Evolutionary conservation across 768 basidiomycete genomes (phyloP), one percentile per base, ranked within the genome.

Genomic region (Hygrocybe punicea): DNA sequence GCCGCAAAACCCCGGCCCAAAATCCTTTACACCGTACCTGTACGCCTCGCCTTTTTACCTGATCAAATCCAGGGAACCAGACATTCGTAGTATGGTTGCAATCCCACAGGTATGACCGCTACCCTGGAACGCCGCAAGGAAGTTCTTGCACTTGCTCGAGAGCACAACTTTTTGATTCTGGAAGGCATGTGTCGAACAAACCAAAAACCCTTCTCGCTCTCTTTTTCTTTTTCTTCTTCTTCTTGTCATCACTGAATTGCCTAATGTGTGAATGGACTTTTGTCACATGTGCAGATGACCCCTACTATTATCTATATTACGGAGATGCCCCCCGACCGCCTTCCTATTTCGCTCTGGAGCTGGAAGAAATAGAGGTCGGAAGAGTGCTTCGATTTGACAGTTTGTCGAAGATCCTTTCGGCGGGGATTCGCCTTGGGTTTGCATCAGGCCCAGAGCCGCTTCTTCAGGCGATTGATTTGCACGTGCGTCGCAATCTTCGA

Each of bases 341-440:
- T 1, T 91, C 87, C 0, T 96, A 94, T 71, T 93, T 95, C 66
- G 77, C 82, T 37, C 78, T 96, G 36, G 94, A 97, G 69, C 76
- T 75, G 11, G 79, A 83, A 52, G 80, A 82, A 60, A 77, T 80
- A 36, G 81, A 84, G 62, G 79, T 82, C 21, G 94, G 94, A 2
- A 83, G 86, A 11, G 92, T 96, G 37, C 63, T 96, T 17, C 84
- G 94, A 39, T 93, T 96, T 68, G 94, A 97, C 67, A 92, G 89
- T 66, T 78, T 96, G 53, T 92, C 89, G 54, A 97, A 97, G 74
- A 76, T 95, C 42, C 77, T 86, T 19, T 86, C 85, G 16, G 80
- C 85, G 19, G 89, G 91, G 11, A 82, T 92, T 65, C 84, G 90
- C 17, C 78, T 94, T 58, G 93, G 93, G 7, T 93, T 89, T 66